Evolutionary conservation across 2,329 filamentous ascomycete species (phyloP).

Genomic region (Fusarium longipes): DNA sequence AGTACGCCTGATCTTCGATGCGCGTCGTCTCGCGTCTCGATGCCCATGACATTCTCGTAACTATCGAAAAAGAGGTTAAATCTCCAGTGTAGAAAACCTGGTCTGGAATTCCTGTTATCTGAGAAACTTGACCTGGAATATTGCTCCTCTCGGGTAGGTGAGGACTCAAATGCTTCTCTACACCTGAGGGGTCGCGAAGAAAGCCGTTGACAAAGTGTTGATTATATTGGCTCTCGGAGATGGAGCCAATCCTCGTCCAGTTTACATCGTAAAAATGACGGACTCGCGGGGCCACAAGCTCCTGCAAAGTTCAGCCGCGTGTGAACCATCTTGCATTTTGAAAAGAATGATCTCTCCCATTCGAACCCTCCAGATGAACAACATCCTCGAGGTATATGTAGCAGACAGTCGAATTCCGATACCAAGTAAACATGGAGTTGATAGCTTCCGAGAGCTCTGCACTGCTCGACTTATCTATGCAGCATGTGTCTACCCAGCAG

Average conservation of each 20-base stretch:
- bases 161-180: slow-evolving; percentile 4
- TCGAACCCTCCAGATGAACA: slow-evolving; percentile 16
- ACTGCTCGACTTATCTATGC: slow-evolving; percentile 44
- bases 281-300: slow-evolving; percentile 41
- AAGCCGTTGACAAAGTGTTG: background rate
- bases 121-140: slow-evolving; percentile 36
- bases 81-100: slow-evolving; percentile 16
- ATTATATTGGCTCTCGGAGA: slow-evolving; percentile 18
- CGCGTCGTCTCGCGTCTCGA: slow-evolving; percentile 46
- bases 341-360: slow-evolving; percentile 22
- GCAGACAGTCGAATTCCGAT: slow-evolving; percentile 34
- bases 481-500: slow-evolving; percentile 46
- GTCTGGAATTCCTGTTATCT: slow-evolving; percentile 41
- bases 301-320: slow-evolving; percentile 44
- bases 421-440: slow-evolving; percentile 46
- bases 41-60: slow-evolving; percentile 51
- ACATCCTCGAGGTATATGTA: slow-evolving; percentile 42
- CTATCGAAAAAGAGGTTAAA: slow-evolving; percentile 35
- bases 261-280: slow-evolving; percentile 42
- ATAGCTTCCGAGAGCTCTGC: slow-evolving; percentile 43
- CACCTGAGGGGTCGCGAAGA: background rate
- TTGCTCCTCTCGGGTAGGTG: slow-evolving; percentile 32
- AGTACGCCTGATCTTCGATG: slow-evolving; percentile 51
- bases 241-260: slow-evolving; percentile 27
- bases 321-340: slow-evolving; percentile 41